These are phyloP conservation scores for Darksidea phi DNA, from an alignment of 495 filamentous ascomycete genomes.

Conservation along the genomic window DNA sequence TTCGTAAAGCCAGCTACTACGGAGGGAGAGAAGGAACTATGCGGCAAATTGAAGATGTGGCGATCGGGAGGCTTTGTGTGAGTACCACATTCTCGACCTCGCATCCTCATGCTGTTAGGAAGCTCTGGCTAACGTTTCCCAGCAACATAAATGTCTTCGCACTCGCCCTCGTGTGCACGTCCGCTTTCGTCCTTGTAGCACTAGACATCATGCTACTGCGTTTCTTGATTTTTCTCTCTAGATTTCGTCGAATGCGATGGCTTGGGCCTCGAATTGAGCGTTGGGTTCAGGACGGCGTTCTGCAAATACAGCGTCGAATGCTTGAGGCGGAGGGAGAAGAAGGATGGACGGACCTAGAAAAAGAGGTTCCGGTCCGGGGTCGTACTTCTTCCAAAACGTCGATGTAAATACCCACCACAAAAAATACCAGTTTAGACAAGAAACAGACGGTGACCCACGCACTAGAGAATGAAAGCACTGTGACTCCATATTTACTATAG, in stretches of 20 bases:
- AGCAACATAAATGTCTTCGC: conserved; percentile 15
- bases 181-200: not conserved
- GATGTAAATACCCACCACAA: no score
- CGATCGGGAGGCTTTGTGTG: conserved; percentile 6
- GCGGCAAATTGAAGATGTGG: not conserved
- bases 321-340: not conserved
- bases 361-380: conserved; percentile 2
- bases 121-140: not conserved
- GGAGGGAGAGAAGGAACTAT: not conserved
- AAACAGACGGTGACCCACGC: no score
- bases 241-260: not conserved
- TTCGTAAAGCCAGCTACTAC: not conserved
- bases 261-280: not conserved
- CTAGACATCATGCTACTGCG: conserved; percentile 2
- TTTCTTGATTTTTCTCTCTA: not conserved
- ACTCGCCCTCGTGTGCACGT: not conserved
- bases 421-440: no score
- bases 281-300: conserved; percentile 8
- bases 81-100: not conserved
- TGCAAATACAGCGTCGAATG: not conserved
- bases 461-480: no score
- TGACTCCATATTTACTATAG: no score
- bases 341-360: not conserved
- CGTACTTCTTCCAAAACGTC: no score
- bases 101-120: not conserved